Evolutionary conservation across 176 grass and related monocot genomes (phyloP).

Genomic region (Bolboschoenus planiculmis): DNA sequence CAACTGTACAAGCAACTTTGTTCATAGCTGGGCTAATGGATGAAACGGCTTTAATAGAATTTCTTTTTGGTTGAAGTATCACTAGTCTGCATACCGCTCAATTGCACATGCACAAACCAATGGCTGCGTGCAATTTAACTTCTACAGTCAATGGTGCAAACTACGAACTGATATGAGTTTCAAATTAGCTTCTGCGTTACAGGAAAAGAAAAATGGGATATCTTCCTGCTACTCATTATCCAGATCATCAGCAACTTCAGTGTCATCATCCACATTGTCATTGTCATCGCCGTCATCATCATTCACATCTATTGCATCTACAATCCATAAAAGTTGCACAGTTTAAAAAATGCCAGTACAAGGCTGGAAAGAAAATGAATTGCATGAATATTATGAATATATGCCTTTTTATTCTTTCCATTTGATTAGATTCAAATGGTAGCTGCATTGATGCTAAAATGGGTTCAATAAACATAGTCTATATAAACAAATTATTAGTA

Average conservation of each 20-base stretch:
- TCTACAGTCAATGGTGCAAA: neutral
- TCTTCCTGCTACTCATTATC: slow-evolving; percentile 28
- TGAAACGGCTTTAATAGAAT: neutral
- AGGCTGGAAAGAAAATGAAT: neutral
- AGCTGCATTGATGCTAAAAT: neutral
- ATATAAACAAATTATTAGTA: neutral
- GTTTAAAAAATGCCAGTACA: slow-evolving; percentile 3
- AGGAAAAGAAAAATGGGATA: neutral
- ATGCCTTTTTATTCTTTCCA: neutral
- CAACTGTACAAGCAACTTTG: neutral
- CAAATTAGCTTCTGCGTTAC: neutral
- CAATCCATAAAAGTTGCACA: slow-evolving; percentile 5
- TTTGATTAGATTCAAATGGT: neutral
- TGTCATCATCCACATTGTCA: slow-evolving; percentile 22
- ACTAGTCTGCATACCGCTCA: neutral
- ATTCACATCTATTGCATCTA: slow-evolving; percentile 7
- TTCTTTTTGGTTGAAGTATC: neutral
- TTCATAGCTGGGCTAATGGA: neutral
- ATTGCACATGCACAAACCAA: neutral
- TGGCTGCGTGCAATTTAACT: neutral
- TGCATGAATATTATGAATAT: neutral
- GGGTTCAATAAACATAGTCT: neutral
- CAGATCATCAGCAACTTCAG: slow-evolving; percentile 47
- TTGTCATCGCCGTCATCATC: neutral
- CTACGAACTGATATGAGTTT: neutral